Evolutionary conservation across 2,329 filamentous ascomycete genomes (phyloP), one percentile per base, ranked within the genome.

Genomic region (Aspergillus flavus): DNA sequence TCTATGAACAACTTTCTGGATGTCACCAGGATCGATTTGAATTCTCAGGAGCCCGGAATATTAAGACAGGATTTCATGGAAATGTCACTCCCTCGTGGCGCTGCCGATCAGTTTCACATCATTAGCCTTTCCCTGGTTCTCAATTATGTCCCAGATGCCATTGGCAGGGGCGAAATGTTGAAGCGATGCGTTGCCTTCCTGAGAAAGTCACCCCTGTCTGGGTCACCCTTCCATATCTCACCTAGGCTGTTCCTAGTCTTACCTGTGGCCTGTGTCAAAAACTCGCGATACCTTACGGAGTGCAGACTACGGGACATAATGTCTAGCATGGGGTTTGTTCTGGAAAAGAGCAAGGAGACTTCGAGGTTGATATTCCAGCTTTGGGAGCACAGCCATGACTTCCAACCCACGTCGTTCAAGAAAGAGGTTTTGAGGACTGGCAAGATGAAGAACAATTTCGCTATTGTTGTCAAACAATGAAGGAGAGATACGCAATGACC

Each of bases 1-100:
- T 94, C 93, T 0, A 86, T 83, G 64, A 91, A 90, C 65, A 83
- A 83, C 7, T 75, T 86, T 50, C 91, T 98, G 70, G 83, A 91
- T 41, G 87, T 96, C 71, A 86, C 89, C 65, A 87, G 93, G 67
- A 97, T 99, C 75, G 95, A 99, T 74, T 81, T 99, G 61, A 91
- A 96, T 78, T 95, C 93, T 64, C 93, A 96, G 73, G 89, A 89
- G 54, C 83, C 89, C 1, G 78, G 76, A 2, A 99, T 99, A 68
- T 75, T 89, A 62, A 88, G 96, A 76, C 93, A 97, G 75, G 93
- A 99, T 76, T 98, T 99, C 73, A 97, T 99, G 94, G 81, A 92
- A 69, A 85, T 93, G 30, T 91, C 93, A 0, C 77, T 94, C 3
- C 94, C 94, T 0, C 36, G 58, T 6, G 76, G 68, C 9, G 74